Evolutionary conservation across 768 basidiomycete species (phyloP).

Genomic region (Kondoa subrosea): DNA sequence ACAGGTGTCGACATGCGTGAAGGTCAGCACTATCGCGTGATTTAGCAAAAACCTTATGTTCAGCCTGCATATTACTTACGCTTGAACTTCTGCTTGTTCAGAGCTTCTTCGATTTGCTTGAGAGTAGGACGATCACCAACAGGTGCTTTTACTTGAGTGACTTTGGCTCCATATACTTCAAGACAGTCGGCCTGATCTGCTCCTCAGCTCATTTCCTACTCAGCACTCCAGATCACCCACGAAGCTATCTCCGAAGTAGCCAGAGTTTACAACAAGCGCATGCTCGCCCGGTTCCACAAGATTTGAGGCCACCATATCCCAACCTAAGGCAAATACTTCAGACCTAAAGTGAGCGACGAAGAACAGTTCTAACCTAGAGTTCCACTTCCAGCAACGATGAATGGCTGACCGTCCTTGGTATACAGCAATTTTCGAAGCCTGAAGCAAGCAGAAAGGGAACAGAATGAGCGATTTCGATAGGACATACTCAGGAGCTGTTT

Average conservation of each 20-base stretch:
- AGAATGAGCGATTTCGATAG: slow-evolving; percentile 42
- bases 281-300: slow-evolving; percentile 59
- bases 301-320: slow-evolving; percentile 61
- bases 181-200: slow-evolving; percentile 34
- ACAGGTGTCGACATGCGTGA: slow-evolving; percentile 88
- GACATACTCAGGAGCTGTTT: no score
- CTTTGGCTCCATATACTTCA: slow-evolving; percentile 70
- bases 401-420: slow-evolving; percentile 64
- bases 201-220: background rate
- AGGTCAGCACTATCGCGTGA: slow-evolving; percentile 60
- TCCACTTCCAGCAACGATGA: slow-evolving; percentile 84
- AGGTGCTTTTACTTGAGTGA: slow-evolving; percentile 63
- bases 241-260: slow-evolving; percentile 88
- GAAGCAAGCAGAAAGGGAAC: background rate
- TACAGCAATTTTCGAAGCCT: slow-evolving; percentile 48
- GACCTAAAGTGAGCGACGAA: no score
- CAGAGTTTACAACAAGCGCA: slow-evolving; percentile 67
- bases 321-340: background rate
- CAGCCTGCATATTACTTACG: background rate
- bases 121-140: slow-evolving; percentile 58
- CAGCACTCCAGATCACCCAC: slow-evolving; percentile 32
- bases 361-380: slow-evolving; percentile 64
- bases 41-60: background rate
- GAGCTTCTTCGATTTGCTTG: slow-evolving; percentile 47
- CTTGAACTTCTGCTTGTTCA: slow-evolving; percentile 68